Conservation (phyloP, 1,139 yeast species). For the Suhomyces panamericanus region DNA sequence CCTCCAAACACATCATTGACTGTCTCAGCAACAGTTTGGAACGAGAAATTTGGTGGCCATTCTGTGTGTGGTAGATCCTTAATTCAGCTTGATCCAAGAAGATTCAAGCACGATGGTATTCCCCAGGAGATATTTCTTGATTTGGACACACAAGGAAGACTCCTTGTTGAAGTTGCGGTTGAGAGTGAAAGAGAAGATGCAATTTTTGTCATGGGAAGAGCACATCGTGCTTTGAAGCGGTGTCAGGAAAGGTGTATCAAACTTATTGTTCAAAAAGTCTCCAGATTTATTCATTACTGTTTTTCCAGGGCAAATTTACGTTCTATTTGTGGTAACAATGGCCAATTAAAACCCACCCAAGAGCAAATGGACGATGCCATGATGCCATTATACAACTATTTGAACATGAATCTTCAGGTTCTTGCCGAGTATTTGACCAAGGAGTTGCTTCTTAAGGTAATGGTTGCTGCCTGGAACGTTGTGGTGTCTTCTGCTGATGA, state of each 20-base stretch:
- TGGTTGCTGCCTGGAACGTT: conserved; percentile 76
- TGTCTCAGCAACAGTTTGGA: conserved; percentile 72
- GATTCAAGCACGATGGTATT: conserved; percentile 67
- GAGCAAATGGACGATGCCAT: conserved; percentile 67
- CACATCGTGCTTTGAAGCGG: conserved; percentile 63
- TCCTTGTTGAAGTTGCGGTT: conserved; percentile 65
- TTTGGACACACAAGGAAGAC: conserved; percentile 67
- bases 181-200: conserved; percentile 81
- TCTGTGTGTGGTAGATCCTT: conserved; percentile 70
- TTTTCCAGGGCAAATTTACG: conserved; percentile 49
- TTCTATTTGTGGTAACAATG: conserved; percentile 53
- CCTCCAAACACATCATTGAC: conserved; percentile 43
- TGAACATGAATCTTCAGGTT: conserved; percentile 67
- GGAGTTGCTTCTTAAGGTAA: conserved; percentile 61
- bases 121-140: conserved; percentile 63
- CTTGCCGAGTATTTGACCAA: conserved; percentile 64
- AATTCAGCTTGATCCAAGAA: conserved; percentile 62
- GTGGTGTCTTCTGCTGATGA: conserved; percentile 65
- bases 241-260: conserved; percentile 65
- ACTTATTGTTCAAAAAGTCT: conserved; percentile 63
- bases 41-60: conserved; percentile 59
- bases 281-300: conserved; percentile 42
- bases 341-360: conserved; percentile 46
- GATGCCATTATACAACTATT: conserved; percentile 71
- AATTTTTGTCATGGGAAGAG: conserved; percentile 74